Base-by-base conservation (phyloP, 495 filamentous ascomycete genomes). In the Hypoxylon lienhwacheense region DNA sequence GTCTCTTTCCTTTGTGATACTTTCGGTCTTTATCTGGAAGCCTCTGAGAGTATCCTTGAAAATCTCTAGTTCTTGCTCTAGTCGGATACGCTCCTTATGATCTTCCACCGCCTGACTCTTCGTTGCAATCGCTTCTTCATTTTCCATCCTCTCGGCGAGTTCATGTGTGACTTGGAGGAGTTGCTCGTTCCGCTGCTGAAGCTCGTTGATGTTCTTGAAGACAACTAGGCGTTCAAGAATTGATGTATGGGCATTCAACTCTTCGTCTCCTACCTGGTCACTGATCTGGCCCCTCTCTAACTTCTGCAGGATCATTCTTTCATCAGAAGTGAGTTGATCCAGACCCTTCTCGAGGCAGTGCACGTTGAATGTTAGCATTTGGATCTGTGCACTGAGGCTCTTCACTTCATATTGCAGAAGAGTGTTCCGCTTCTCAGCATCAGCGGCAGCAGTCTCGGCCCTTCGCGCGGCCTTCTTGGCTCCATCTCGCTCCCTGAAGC, bases 1-100 rank as follows among this genome's bases (percentile, higher is more conserved):
- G 62, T 99, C 91, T 25, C 93, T 83, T 72, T 99, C 93, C 65
- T 89, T 89, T 39, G 92, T 87, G 59, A 95, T 95, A 69, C 90
- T 95, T 75, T 96, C 86, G 22, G 88, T 87, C 54, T 89, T 85
- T 5, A 87, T 82, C 3, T 85, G 78, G 37, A 93, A 81, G 24
- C 86, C 85, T 53, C 86, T 79, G 25, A 96, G 77, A 62, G 97
- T 92, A 25, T 83, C 82, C 48, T 76, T 76, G 44, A 83, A 73
- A 14, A 71, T 71, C 42, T 76, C 70, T 34, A 79, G 86, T 77
- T 87, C 80, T 26, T 80, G 78, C 32, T 86, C 79, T 8, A 93
- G 69, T 29, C 84, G 77, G 55, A 88, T 79, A 11, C 90, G 76
- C 57, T 95, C 86, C 25, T 87, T 81, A 31, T 82, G 83, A 36